Conservation (phyloP, 2,329 filamentous ascomycete species). For the Trichoderma atrobrunneum region DNA sequence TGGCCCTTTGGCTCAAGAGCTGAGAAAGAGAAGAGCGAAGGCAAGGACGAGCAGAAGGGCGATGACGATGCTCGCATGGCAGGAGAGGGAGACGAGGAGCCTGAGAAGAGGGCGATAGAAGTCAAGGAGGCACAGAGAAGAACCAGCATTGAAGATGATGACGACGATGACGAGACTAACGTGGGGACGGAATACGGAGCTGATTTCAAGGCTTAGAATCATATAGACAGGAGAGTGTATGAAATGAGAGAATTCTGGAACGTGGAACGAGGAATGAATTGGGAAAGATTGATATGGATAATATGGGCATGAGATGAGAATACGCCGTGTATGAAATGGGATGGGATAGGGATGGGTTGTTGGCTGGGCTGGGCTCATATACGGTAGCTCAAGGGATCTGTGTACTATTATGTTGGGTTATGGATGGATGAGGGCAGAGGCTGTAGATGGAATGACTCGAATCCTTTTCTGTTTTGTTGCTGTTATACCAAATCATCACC, state of each 20-base stretch:
- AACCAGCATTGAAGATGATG: slow-evolving; percentile 59
- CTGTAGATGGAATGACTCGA: background rate
- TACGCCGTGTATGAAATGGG: slow-evolving; percentile 7
- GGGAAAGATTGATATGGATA: background rate
- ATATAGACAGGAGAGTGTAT: slow-evolving; percentile 11
- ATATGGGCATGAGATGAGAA: background rate
- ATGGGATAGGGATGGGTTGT: background rate
- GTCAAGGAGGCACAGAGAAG: slow-evolving; percentile 53
- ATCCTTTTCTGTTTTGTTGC: background rate
- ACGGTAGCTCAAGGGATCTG: background rate
- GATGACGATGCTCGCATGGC: background rate
- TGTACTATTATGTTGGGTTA: background rate
- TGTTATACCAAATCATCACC: background rate
- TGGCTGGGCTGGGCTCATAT: background rate
- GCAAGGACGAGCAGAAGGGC: slow-evolving; percentile 23
- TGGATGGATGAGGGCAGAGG: background rate
- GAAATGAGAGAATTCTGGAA: background rate
- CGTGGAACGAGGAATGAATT: background rate
- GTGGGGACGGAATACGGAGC: slow-evolving; percentile 37
- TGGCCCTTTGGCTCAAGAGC: slow-evolving; percentile 55
- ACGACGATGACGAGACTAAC: slow-evolving; percentile 55
- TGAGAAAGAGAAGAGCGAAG: slow-evolving; percentile 31
- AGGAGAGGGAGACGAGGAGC: slow-evolving; percentile 34
- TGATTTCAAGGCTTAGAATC: slow-evolving; percentile 15
- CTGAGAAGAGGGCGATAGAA: slow-evolving; percentile 44